These are phyloP conservation scores for Seiridium unicorne DNA, from an alignment of 2,329 filamentous ascomycete species.

Conservation along the genomic window DNA sequence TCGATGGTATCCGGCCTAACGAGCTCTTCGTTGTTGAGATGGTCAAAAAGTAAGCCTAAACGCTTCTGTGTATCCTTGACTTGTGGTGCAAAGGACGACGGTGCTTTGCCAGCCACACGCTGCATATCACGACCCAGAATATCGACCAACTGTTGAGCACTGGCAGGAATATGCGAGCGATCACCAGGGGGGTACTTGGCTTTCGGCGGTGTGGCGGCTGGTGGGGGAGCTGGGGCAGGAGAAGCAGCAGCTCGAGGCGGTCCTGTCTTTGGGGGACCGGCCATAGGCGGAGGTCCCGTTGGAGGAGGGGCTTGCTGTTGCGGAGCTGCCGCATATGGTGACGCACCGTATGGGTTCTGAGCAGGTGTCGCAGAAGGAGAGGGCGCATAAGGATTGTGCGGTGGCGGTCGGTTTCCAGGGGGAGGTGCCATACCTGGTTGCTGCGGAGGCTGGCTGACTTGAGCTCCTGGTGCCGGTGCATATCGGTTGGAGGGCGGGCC, in stretches of 20 bases:
- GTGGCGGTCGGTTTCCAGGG: conserved; percentile 43
- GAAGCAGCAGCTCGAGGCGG: conserved; percentile 18
- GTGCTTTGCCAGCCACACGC: conserved; percentile 81
- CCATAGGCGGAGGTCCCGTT: conserved; percentile 39
- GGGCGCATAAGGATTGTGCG: conserved; percentile 44
- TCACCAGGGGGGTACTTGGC: conserved; percentile 79
- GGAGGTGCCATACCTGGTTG: conserved; percentile 26
- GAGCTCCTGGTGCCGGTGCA: conserved; percentile 61
- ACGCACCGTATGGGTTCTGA: conserved; percentile 61
- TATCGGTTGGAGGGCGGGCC: conserved; percentile 74
- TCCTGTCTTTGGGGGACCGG: conserved; percentile 23
- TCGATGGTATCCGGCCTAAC: conserved; percentile 76
- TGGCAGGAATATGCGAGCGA: conserved; percentile 80
- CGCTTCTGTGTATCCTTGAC: conserved; percentile 94
- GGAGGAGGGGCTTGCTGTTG: conserved; percentile 33
- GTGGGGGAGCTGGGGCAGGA: conserved; percentile 46
- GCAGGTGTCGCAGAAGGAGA: conserved; percentile 45
- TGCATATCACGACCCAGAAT: conserved; percentile 83
- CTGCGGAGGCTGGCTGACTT: conserved; percentile 42
- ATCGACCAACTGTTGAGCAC: conserved; percentile 76
- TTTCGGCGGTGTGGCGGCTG: conserved; percentile 51
- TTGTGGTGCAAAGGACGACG: conserved; percentile 80
- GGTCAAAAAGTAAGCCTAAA: conserved; percentile 90
- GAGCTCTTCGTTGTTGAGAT: conserved; percentile 93
- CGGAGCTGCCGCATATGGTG: conserved; percentile 43